A percentile compares a stretch with the other conserved stretches of the same genome.
Evolutionary conservation across 331 rosid genomes (phyloP).

Genomic region (Spiraea crenata): DNA sequence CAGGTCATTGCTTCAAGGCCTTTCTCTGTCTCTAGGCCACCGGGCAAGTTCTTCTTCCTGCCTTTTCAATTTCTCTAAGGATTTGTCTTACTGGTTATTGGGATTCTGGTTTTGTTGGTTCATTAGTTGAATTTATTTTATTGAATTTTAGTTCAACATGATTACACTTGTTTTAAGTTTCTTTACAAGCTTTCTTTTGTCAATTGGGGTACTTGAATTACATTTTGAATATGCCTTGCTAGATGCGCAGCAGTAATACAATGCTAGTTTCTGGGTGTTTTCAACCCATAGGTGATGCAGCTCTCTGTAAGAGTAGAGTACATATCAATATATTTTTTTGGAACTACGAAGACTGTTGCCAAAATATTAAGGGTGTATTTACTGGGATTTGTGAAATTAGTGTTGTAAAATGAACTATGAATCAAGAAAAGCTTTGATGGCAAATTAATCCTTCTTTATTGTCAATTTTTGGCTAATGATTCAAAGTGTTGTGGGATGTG

Average conservation of each 20-base stretch:
- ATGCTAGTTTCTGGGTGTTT: background rate
- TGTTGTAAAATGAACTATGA: background rate
- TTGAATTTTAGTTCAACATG: background rate
- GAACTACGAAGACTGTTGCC: background rate
- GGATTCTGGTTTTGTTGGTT: background rate
- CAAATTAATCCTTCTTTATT: background rate
- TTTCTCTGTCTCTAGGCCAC: conserved; percentile 18
- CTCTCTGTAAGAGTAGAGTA: background rate
- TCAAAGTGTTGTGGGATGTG: background rate
- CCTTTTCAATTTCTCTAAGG: background rate
- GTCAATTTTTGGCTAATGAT: background rate
- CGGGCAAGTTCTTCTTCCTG: conserved; percentile 10
- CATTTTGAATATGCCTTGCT: background rate
- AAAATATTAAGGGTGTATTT: too few species aligned
- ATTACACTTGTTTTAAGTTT: background rate
- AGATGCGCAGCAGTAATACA: background rate
- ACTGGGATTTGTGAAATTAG: background rate
- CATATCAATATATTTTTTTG: background rate
- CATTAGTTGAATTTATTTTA: background rate
- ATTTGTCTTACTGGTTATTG: background rate
- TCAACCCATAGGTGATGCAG: background rate
- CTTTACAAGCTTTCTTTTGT: background rate
- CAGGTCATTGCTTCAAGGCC: conserved; percentile 22
- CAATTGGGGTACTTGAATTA: background rate
- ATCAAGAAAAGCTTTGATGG: conserved; percentile 4